Evolutionary conservation across 257 asterid genomes (phyloP).

Genomic region (Schizonepeta tenuifolia): DNA sequence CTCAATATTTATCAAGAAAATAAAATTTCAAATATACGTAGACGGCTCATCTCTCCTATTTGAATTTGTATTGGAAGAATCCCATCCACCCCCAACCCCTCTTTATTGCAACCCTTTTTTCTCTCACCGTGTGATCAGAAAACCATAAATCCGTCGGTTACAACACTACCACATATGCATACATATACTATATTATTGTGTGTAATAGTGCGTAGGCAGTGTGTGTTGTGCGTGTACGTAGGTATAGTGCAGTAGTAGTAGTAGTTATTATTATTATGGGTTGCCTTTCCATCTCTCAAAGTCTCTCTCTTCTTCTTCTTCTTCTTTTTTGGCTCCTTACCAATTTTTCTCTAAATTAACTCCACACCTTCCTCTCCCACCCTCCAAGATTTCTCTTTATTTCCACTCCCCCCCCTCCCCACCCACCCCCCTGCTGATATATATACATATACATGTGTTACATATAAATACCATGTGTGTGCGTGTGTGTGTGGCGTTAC

Average conservation of each 20-base stretch:
- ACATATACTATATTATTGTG: not conserved
- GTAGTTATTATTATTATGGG: slow-evolving; percentile 42
- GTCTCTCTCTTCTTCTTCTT: slow-evolving; percentile 13
- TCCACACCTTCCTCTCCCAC: slow-evolving; percentile 48
- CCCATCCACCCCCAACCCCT: slow-evolving; percentile 23
- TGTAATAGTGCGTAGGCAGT: slow-evolving; percentile 16
- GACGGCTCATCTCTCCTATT: not conserved
- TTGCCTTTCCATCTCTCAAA: slow-evolving; percentile 32
- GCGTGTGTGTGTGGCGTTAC: slow-evolving; percentile 41
- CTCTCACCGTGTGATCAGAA: slow-evolving; percentile 49
- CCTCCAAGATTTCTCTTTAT: slow-evolving; percentile 48
- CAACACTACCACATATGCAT: slow-evolving; percentile 35
- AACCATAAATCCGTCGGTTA: slow-evolving; percentile 67
- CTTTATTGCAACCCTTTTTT: slow-evolving; percentile 41
- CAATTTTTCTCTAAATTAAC: slow-evolving; percentile 48
- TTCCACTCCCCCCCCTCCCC: slow-evolving; percentile 16
- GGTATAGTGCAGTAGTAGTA: slow-evolving; percentile 28
- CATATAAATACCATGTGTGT: slow-evolving; percentile 1
- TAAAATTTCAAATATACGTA: too few relatives aligned
- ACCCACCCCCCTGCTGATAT: slow-evolving; percentile 5
- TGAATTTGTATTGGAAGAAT: slow-evolving; percentile 23
- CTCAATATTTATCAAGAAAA: not conserved
- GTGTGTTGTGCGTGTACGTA: slow-evolving; percentile 39
- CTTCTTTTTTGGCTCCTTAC: slow-evolving; percentile 30
- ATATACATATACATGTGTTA: slow-evolving; percentile 3